phyloP scores from a whole-genome alignment of 805 yeast genomes.

The Wickerhamomyces queroliae region DNA sequence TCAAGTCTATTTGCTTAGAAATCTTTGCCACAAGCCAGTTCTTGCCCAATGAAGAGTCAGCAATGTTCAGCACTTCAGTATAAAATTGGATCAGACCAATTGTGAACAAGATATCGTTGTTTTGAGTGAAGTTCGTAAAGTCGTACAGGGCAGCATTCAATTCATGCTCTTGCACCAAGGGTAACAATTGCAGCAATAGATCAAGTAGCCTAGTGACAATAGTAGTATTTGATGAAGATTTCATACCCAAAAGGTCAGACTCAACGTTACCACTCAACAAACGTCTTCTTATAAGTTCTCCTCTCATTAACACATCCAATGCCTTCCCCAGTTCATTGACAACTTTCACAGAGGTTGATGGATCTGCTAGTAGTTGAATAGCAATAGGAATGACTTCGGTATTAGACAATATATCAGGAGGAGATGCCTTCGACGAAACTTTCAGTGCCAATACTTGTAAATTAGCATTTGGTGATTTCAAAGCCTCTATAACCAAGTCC shows the following conservation, averaged over 20 bases:
- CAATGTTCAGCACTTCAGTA: conserved; percentile 9
- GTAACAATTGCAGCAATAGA: conserved; percentile 10
- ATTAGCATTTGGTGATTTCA: conserved; percentile 11
- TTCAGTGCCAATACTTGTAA: conserved; percentile 16
- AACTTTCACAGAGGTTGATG: conserved; percentile 6
- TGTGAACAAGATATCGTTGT: conserved; percentile 12
- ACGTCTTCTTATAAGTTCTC: conserved; percentile 15
- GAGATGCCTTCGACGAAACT: conserved; percentile 16
- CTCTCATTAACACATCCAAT: conserved; percentile 8
- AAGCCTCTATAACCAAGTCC: conserved; percentile 14
- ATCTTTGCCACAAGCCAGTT: conserved; percentile 14
- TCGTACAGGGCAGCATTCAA: conserved; percentile 8
- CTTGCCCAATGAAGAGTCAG: conserved; percentile 7
- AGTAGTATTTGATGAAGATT: neutral
- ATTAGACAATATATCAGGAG: conserved; percentile 18
- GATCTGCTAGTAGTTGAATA: conserved; percentile 4
- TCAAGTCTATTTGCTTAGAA: conserved; percentile 4
- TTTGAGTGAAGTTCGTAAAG: conserved; percentile 3
- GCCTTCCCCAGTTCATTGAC: conserved; percentile 17
- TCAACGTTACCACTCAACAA: conserved; percentile 10
- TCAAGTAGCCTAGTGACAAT: conserved; percentile 10
- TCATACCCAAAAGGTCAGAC: conserved; percentile 6
- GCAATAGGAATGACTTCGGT: conserved; percentile 14
- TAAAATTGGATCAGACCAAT: conserved; percentile 14
- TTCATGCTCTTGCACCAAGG: conserved; percentile 10